phyloP scores from a whole-genome alignment of 257 asterid genomes.

The Leptodermis oblonga region DNA sequence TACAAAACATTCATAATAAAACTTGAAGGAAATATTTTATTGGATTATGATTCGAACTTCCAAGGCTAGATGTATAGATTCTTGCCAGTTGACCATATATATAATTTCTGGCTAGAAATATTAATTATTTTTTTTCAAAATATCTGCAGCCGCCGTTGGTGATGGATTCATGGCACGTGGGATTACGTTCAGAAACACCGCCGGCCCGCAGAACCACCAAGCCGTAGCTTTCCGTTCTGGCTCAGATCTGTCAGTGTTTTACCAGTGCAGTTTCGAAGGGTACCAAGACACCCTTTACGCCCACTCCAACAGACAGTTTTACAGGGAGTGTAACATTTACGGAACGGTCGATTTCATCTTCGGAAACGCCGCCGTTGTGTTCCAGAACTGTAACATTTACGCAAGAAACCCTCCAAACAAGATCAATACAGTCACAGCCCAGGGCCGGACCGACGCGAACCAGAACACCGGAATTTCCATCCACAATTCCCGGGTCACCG shows the following conservation, averaged over 20 bases:
- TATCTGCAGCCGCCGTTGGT: conserved; percentile 15
- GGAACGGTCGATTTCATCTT: conserved; percentile 90
- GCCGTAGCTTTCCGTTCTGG: conserved; percentile 87
- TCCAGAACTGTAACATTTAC: conserved; percentile 72
- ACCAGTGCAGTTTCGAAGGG: conserved; percentile 79
- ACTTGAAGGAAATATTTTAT: too few species aligned
- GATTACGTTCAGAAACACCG: conserved; percentile 74
- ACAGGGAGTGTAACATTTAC: conserved; percentile 61
- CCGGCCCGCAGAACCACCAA: conserved; percentile 66
- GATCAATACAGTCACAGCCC: conserved; percentile 76
- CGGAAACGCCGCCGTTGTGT: conserved; percentile 79
- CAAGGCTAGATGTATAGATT: not conserved
- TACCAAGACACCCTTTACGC: conserved; percentile 86
- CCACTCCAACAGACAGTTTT: conserved; percentile 66
- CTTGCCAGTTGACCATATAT: not conserved
- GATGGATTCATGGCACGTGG: conserved; percentile 45
- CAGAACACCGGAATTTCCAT: conserved; percentile 83
- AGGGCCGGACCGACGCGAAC: conserved; percentile 73
- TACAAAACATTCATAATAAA: too few species aligned
- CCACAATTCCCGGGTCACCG: conserved; percentile 56
- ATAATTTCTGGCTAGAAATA: too few species aligned
- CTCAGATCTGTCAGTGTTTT: conserved; percentile 69
- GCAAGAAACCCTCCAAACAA: conserved; percentile 62
- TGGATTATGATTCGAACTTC: too few species aligned
- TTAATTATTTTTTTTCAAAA: not conserved